phyloP scores from a whole-genome alignment of 805 yeast species.

The Wickerhamia fluorescens region DNA sequence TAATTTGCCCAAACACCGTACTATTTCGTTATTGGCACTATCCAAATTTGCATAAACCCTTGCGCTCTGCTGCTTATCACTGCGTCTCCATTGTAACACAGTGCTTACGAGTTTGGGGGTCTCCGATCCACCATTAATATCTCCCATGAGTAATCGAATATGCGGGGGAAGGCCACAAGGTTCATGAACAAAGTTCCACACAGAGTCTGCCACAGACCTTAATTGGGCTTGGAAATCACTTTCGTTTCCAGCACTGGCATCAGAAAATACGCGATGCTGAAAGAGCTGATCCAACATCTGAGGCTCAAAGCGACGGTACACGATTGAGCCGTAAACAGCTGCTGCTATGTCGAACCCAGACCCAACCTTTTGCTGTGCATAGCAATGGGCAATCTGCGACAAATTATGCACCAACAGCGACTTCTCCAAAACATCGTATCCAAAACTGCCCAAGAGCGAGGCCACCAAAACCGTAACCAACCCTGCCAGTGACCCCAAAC shows the following conservation, averaged over 20 bases:
- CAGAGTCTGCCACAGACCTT: slow-evolving; percentile 29
- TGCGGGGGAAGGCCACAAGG: slow-evolving; percentile 62
- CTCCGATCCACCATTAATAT: slow-evolving; percentile 85
- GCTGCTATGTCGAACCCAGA: slow-evolving; percentile 97
- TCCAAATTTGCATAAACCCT: slow-evolving; percentile 51
- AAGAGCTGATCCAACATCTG: slow-evolving; percentile 34
- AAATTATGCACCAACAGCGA: slow-evolving; percentile 59
- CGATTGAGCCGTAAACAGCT: slow-evolving; percentile 85
- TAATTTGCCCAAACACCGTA: slow-evolving; percentile 40
- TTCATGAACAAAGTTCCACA: slow-evolving; percentile 58
- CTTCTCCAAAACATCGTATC: slow-evolving; percentile 5
- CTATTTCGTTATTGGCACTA: slow-evolving; percentile 50
- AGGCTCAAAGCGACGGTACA: slow-evolving; percentile 72
- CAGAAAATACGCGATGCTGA: slow-evolving; percentile 21
- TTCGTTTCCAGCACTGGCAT: slow-evolving; percentile 1
- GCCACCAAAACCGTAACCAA: slow-evolving; percentile 75
- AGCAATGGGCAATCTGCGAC: slow-evolving; percentile 85
- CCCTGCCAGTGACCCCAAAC: slow-evolving; percentile 95
- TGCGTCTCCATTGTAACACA: slow-evolving; percentile 64
- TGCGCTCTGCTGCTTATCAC: slow-evolving; percentile 43
- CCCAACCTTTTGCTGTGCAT: slow-evolving; percentile 92
- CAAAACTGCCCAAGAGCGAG: slow-evolving; percentile 50
- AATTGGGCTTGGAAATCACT: slow-evolving; percentile 15
- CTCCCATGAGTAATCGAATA: slow-evolving; percentile 80
- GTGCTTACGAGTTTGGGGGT: slow-evolving; percentile 84